Evolutionary conservation across 768 basidiomycete genomes (phyloP), one percentile per base, ranked within the genome.

Genomic region (Macrolepiota fuliginosa): DNA sequence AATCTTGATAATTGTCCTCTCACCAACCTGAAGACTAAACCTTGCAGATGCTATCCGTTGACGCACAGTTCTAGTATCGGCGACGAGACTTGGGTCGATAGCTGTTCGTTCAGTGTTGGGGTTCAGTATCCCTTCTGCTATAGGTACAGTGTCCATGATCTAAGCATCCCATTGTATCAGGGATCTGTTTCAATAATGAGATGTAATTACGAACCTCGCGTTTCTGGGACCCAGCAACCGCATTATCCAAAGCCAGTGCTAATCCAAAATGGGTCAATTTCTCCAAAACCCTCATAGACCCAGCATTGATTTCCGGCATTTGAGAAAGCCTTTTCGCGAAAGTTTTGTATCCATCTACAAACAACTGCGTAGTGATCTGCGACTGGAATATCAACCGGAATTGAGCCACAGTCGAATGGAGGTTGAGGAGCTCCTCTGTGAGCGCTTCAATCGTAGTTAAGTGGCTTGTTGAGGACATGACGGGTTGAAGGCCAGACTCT

Each of bases 381-480:
- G 88, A 91, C 65, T 80, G 85, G 74, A 94, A 93, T 0, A 89
- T 70, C 58, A 88, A 82, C 12, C 90, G 84, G 73, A 94, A 93
- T 0, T 84, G 83, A 0, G 81, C 68, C 63, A 82, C 85, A 0
- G 85, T 81, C 1, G 83, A 78, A 64, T 94, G 90, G 35, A 92
- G 75, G 35, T 83, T 79, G 64, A 92, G 85, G 53, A 94, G 71
- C 56, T 89, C 85, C 69, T 88, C 89, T 0, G 91, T 71, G 15
- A 94, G 76, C 4, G 75, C 76, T 69, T 90, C 89, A 68, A 86
- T 83, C 11, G 76, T 78, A 0, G 74, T 69, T 67, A 73, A 72
- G 24, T 66, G 27, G 15, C 45, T 27, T 2, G 42, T 9, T 22
- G 59, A 36, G 29, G 51, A 35, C 27, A 24, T 35, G 13, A 19